Conservation (phyloP, 2,329 filamentous ascomycete species). For the Aspergillus novofumigatus region DNA sequence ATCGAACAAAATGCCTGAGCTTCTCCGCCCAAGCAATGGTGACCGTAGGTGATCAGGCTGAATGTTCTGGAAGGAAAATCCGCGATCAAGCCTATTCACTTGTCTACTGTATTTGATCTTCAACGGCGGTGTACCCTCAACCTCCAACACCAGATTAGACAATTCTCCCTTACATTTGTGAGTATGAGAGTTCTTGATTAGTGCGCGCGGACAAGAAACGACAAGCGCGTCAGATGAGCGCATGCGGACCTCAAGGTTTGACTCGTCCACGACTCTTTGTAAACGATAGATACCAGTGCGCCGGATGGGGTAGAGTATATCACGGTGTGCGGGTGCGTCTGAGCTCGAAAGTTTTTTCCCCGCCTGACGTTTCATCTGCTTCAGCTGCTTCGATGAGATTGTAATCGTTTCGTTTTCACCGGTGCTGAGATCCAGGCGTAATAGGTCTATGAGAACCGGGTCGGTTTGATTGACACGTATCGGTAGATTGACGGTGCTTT, state of each 20-base stretch:
- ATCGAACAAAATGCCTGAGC: conserved; percentile 54
- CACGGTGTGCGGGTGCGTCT: conserved; percentile 54
- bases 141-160: conserved; percentile 77
- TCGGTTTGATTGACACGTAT: conserved; percentile 92
- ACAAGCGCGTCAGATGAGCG: conserved; percentile 74
- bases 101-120: conserved; percentile 89
- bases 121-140: conserved; percentile 83
- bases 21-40: conserved; percentile 63
- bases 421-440: conserved; percentile 79
- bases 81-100: conserved; percentile 77
- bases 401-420: conserved; percentile 75
- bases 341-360: conserved; percentile 53
- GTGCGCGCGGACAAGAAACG: conserved; percentile 77
- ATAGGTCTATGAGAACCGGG: conserved; percentile 82
- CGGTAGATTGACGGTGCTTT: conserved; percentile 63
- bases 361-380: conserved; percentile 67
- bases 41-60: conserved; percentile 83
- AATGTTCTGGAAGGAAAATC: conserved; percentile 87
- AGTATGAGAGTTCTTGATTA: conserved; percentile 59
- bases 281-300: conserved; percentile 86
- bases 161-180: conserved; percentile 82
- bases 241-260: conserved; percentile 86
- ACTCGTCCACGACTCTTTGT: conserved; percentile 81
- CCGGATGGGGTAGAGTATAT: conserved; percentile 70
- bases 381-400: conserved; percentile 69